A percentile compares a stretch with the other conserved stretches of the same genome.
Conservation (phyloP, 768 basidiomycete genomes). For the Mycena albidolilacea region DNA sequence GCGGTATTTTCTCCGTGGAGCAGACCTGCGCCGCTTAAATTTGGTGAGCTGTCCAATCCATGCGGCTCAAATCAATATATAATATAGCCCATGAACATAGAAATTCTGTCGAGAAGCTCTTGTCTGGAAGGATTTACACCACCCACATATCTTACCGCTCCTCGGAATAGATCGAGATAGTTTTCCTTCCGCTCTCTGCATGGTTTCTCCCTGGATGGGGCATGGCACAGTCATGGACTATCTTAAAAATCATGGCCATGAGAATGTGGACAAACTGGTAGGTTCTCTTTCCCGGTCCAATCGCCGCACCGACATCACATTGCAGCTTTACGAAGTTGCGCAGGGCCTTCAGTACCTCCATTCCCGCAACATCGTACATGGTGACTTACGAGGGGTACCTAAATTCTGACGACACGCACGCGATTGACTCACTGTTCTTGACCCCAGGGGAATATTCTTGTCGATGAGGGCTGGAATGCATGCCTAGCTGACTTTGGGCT, state of each 20-base stretch:
- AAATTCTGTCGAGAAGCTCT: slow-evolving; percentile 47
- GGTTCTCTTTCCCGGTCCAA: background rate
- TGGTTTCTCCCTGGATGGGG: slow-evolving; percentile 49
- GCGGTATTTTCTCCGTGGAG: slow-evolving; percentile 1
- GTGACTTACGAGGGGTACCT: slow-evolving; percentile 39
- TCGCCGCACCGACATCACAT: background rate
- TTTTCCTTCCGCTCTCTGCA: slow-evolving; percentile 43
- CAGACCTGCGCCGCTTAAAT: slow-evolving; percentile 10
- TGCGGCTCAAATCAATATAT: background rate
- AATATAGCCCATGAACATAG: slow-evolving; percentile 25
- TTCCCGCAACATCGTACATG: slow-evolving; percentile 38
- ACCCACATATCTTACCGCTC: too few relatives aligned
- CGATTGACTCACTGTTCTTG: background rate
- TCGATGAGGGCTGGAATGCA: slow-evolving; percentile 48
- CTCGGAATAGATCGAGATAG: slow-evolving; percentile 21
- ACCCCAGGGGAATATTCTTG: slow-evolving; percentile 47
- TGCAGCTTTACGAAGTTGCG: slow-evolving; percentile 40
- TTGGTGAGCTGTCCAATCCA: background rate
- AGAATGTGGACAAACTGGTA: slow-evolving; percentile 39
- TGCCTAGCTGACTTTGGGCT: slow-evolving; percentile 54
- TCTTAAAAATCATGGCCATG: slow-evolving; percentile 38
- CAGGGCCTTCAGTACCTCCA: slow-evolving; percentile 43
- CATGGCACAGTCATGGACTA: slow-evolving; percentile 45
- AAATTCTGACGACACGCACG: background rate
- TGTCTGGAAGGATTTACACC: slow-evolving; percentile 1